These are phyloP conservation scores for Flagelloscypha sp. DNA, from an alignment of 768 basidiomycete species.

Conservation along the genomic window DNA sequence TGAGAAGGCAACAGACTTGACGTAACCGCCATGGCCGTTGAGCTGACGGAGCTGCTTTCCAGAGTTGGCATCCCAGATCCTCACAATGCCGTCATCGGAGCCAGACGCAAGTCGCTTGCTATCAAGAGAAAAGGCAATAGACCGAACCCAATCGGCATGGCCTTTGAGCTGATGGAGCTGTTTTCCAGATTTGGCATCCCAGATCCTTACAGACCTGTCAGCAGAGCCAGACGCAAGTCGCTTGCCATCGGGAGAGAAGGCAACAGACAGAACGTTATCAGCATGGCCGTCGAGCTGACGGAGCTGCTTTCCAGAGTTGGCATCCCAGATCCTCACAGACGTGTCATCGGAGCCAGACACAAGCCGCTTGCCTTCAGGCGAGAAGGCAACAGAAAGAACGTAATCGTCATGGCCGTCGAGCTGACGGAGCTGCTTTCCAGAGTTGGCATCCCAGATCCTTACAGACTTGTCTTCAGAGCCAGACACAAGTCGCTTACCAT, in stretches of 20 bases:
- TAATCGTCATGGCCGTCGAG: not conserved
- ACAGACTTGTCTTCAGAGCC: conserved; percentile 11
- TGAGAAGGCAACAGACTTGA: conserved; percentile 27
- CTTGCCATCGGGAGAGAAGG: conserved; percentile 15
- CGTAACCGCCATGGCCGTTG: no score
- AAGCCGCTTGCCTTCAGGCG: no score
- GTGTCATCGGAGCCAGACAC: no score
- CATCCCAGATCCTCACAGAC: no score
- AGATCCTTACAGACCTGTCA: conserved; percentile 12
- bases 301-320: no score
- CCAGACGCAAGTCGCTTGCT: conserved; percentile 33
- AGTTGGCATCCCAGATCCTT: conserved; percentile 7
- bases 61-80: no score
- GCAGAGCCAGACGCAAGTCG: conserved; percentile 12
- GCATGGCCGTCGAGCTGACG: no score
- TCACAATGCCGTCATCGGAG: conserved; percentile 20
- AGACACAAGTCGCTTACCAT: conserved; percentile 26
- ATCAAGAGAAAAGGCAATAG: conserved; percentile 9
- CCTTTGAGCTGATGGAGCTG: conserved; percentile 3
- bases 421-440: not conserved
- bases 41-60: no score
- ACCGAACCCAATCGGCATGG: conserved; percentile 1
- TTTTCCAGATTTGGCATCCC: conserved; percentile 12
- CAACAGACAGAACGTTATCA: conserved; percentile 6
- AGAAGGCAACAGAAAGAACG: no score